A percentile compares a stretch with the other conserved stretches of the same genome.
These are phyloP conservation scores for Myrica gale DNA, from an alignment of 306 rosid species.

Conservation along the genomic window DNA sequence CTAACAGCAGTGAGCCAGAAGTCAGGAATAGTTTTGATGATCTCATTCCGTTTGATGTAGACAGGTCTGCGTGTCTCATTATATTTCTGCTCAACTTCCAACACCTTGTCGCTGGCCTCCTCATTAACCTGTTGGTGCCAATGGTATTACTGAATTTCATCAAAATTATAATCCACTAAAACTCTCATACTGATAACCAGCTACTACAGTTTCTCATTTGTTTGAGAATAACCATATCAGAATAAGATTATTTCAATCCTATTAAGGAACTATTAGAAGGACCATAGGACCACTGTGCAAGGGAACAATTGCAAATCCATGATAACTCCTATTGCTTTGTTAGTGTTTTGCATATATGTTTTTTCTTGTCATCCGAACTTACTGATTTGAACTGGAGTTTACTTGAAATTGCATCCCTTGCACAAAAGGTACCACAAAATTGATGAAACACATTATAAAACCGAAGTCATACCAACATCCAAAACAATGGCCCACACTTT, in stretches of 20 bases:
- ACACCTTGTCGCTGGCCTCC: conserved; percentile 69
- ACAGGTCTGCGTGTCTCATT: conserved; percentile 69
- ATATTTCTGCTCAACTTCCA: conserved; percentile 70
- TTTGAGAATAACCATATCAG: background rate
- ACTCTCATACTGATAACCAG: background rate
- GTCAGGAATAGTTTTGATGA: conserved; percentile 76
- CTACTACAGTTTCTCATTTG: background rate
- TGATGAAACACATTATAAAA: background rate
- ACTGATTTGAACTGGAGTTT: background rate
- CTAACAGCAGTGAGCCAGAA: conserved; percentile 90
- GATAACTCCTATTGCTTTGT: background rate
- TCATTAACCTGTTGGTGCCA: conserved; percentile 61
- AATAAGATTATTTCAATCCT: background rate
- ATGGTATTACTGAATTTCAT: conserved; percentile 18
- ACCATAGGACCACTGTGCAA: background rate
- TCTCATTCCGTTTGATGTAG: conserved; percentile 57
- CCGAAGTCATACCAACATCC: background rate
- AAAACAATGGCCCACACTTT: background rate
- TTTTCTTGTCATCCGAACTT: background rate
- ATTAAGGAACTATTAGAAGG: background rate
- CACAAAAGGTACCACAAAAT: background rate
- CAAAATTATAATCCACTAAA: conserved; percentile 6
- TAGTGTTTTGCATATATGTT: background rate
- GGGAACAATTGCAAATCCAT: background rate
- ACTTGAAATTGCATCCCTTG: background rate